Evolutionary conservation across 345 rosid genomes (phyloP), one percentile per base, ranked within the genome.

Genomic region (Salix udensis): DNA sequence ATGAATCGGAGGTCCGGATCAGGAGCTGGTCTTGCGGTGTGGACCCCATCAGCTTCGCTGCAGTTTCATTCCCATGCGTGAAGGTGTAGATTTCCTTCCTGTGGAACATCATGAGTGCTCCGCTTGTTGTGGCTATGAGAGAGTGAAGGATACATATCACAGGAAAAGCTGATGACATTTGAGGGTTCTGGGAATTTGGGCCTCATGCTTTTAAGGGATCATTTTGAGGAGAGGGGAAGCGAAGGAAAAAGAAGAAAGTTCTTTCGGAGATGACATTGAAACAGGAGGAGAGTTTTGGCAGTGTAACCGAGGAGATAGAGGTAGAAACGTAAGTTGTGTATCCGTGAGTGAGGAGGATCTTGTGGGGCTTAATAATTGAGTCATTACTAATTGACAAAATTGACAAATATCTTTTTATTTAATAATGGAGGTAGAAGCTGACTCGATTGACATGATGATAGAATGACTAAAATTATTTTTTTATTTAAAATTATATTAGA

Each of bases 21-120:
- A 94, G 86, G 48, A 92, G 89, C 83, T 93, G 97, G 67, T 96
- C 99, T 24, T 92, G 94, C 15, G 93, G 94, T 3, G 98, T 93
- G 46, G 98, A 96, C 5, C 99, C 99, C 72, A 84, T 85, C 58
- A 91, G 91, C 84, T 89, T 92, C 3, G 78, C 76, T 1, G 90
- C 91, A 1, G 85, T 78, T 34, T 89, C 89, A 39, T 53, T 71
- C 61, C 93, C 96, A 82, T 91, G 96, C 4, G 86, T 85, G 61
- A 96, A 85, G 69, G 88, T 85, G 26, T 87, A 85, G 31, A 90
- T 86, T 73, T 89, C 93, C 48, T 88, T 85, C 74, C 90, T 82
- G 87, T 87, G 85, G 85, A 96, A 93, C 90, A 96, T 88, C 95
- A 96, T 91, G 44, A 93, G 77, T 12, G 86, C 82, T 67, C 98